Conservation (phyloP, 192 early-diverging fungal species). For the Entophlyctis helioformis region DNA sequence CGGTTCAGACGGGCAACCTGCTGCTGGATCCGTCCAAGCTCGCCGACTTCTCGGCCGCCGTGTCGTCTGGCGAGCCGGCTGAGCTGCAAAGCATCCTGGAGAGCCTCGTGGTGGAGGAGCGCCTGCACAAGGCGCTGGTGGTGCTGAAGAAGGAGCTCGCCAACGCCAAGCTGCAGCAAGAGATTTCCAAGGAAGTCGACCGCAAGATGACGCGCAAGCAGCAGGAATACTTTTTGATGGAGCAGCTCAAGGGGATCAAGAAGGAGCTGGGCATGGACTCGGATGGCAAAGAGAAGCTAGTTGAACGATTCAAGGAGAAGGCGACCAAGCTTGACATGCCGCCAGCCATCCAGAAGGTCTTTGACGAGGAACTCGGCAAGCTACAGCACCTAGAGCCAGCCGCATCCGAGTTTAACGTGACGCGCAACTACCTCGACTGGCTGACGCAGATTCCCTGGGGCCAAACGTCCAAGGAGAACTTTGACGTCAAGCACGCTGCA, state of each 20-base stretch:
- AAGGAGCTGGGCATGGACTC: slow-evolving; percentile 95
- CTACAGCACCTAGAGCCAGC: slow-evolving; percentile 85
- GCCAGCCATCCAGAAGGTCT: slow-evolving; percentile 80
- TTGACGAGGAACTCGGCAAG: slow-evolving; percentile 95
- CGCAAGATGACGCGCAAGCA: slow-evolving; percentile 93
- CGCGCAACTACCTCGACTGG: slow-evolving; percentile 98
- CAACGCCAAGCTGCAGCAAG: slow-evolving; percentile 94
- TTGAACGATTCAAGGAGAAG: slow-evolving; percentile 86
- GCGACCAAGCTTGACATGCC: slow-evolving; percentile 81
- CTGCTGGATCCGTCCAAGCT: slow-evolving; percentile 90
- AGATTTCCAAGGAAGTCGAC: slow-evolving; percentile 96
- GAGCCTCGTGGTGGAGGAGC: slow-evolving; percentile 74
- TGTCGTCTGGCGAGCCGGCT: slow-evolving; percentile 81
- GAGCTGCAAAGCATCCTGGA: slow-evolving; percentile 92
- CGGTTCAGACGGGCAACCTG: slow-evolving; percentile 90
- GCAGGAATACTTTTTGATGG: slow-evolving; percentile 98
- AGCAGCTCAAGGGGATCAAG: slow-evolving; percentile 98
- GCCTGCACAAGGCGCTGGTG: slow-evolving; percentile 81
- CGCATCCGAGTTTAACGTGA: slow-evolving; percentile 97
- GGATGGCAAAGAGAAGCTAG: slow-evolving; percentile 97
- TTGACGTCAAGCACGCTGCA: slow-evolving; percentile 76
- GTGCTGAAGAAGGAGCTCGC: slow-evolving; percentile 96
- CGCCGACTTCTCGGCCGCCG: slow-evolving; percentile 95
- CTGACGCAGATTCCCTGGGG: slow-evolving; percentile 97
- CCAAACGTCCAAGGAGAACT: slow-evolving; percentile 78